phyloP scores from a whole-genome alignment of 306 rosid genomes.

The Prosopis cineraria region DNA sequence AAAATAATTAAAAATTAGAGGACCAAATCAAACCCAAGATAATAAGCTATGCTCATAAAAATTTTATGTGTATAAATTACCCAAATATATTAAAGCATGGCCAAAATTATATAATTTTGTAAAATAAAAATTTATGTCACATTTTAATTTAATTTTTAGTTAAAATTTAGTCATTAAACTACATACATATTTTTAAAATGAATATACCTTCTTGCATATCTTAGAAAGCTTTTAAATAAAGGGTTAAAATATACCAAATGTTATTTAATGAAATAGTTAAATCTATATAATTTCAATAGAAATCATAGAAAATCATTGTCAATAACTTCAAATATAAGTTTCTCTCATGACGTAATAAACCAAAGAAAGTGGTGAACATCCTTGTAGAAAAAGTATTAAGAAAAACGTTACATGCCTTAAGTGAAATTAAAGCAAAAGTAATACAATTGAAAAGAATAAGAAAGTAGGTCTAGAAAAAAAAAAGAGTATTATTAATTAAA shows the following conservation, averaged over 20 bases:
- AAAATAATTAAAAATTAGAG: no score
- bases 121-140: background rate
- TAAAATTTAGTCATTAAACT: background rate
- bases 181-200: background rate
- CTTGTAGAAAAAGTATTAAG: background rate
- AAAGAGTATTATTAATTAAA: background rate
- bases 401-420: constrained; percentile 1
- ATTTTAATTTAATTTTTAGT: background rate
- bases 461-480: background rate
- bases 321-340: background rate
- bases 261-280: background rate
- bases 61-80: no score
- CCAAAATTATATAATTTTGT: background rate
- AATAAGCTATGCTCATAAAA: no score
- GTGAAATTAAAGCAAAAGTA: constrained; percentile 49
- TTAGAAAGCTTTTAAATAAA: background rate
- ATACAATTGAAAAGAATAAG: background rate
- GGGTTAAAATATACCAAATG: no score
- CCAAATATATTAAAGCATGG: no score
- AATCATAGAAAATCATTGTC: background rate
- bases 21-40: no score
- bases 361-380: background rate
- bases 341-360: background rate
- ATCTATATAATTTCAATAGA: background rate
- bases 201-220: background rate